Conservation (phyloP, 2,329 filamentous ascomycete genomes). For the Penicillium sp. region DNA sequence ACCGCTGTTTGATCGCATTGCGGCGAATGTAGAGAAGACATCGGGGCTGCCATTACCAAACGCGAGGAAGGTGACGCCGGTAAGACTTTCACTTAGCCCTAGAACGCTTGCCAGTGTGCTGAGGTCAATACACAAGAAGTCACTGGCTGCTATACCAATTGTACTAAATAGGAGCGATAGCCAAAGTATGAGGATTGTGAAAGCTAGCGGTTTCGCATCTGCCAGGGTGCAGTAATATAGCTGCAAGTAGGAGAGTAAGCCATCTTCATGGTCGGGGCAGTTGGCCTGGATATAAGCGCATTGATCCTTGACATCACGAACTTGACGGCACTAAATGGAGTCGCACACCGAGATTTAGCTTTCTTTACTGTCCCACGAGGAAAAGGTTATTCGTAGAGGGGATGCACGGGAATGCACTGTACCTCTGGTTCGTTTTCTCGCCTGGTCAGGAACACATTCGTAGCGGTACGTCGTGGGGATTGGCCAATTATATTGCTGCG, state of each 20-base stretch:
- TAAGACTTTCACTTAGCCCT: conserved; percentile 92
- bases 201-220: conserved; percentile 71
- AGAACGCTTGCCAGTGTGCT: conserved; percentile 87
- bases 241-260: conserved; percentile 81
- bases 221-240: conserved; percentile 85
- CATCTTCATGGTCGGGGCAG: conserved; percentile 86
- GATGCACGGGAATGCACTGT: conserved; percentile 9
- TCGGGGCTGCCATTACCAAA: conserved; percentile 98
- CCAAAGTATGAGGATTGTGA: conserved; percentile 77
- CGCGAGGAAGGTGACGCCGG: conserved; percentile 92
- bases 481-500: neutral
- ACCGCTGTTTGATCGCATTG: conserved; percentile 96
- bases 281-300: conserved; percentile 82
- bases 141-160: conserved; percentile 94
- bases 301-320: conserved; percentile 75
- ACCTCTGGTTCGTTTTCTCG: conserved; percentile 30
- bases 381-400: neutral
- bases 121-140: conserved; percentile 97
- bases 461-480: conserved; percentile 1
- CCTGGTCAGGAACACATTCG: conserved; percentile 14
- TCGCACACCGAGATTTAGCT: conserved; percentile 19
- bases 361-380: conserved; percentile 4
- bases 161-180: conserved; percentile 89
- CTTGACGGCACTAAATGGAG: conserved; percentile 66
- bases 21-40: conserved; percentile 97